phyloP scores from a whole-genome alignment of 2,329 filamentous ascomycete species.

The Helotiales sp. region DNA sequence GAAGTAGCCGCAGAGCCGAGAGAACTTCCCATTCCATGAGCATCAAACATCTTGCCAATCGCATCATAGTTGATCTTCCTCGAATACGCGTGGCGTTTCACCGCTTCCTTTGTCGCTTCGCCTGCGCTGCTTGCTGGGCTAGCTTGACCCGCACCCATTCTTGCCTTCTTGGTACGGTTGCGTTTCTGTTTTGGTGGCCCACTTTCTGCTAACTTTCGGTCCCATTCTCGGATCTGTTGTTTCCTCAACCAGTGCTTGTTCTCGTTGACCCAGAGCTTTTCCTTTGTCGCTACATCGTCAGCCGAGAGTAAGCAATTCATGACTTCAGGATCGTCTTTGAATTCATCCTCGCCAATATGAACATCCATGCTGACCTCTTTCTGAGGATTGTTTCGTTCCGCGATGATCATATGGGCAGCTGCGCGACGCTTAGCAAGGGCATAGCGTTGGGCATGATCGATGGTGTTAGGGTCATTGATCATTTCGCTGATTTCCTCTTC shows the following conservation, averaged over 20 bases:
- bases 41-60: slow-evolving; percentile 54
- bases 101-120: slow-evolving; percentile 67
- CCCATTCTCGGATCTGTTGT: slow-evolving; percentile 80
- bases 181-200: slow-evolving; percentile 57
- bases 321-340: slow-evolving; percentile 87
- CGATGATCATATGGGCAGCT: slow-evolving; percentile 52
- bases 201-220: slow-evolving; percentile 62
- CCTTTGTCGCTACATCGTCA: slow-evolving; percentile 78
- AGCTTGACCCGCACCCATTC: slow-evolving; percentile 64
- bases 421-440: slow-evolving; percentile 58
- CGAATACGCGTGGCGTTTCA: slow-evolving; percentile 68
- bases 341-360: slow-evolving; percentile 77
- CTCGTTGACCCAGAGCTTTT: slow-evolving; percentile 89
- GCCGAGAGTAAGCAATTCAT: slow-evolving; percentile 72
- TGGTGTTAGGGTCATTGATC: slow-evolving; percentile 61
- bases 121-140: slow-evolving; percentile 66
- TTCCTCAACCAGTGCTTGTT: slow-evolving; percentile 92
- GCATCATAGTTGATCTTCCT: slow-evolving; percentile 75
- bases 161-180: slow-evolving; percentile 53
- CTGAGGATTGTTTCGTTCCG: slow-evolving; percentile 47
- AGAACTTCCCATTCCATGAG: slow-evolving; percentile 22
- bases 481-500: slow-evolving; percentile 71
- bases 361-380: slow-evolving; percentile 57
- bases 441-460: slow-evolving; percentile 57
- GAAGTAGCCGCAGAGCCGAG: slow-evolving; percentile 50